Evolutionary conservation across 345 rosid genomes (phyloP), one percentile per base, ranked within the genome.

Genomic region (Barbarea vulgaris): DNA sequence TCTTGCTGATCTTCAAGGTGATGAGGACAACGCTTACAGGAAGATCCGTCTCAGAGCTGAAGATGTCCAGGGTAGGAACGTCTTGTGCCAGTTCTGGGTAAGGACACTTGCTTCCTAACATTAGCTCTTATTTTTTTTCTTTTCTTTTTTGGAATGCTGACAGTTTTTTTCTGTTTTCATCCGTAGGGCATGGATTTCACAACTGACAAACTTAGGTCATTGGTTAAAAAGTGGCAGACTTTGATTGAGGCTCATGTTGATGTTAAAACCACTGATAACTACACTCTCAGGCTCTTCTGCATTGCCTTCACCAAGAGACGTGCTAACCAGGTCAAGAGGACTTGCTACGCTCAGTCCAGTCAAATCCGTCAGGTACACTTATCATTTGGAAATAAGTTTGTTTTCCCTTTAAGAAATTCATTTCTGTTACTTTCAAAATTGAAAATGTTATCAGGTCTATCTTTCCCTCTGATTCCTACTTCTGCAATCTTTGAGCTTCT

Each of bases 51-150:
- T 95, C 79, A 90, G 99, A 83, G 97, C 90, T 68, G 98, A 95
- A 69, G 99, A 95, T 81, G 97, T 93, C 46, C 98, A 96, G 52
- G 95, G 97, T 5, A 88, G 81, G 77, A 93, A 90, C 77, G 98
- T 93, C 31, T 64, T 96, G 77, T 86, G 90, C 33, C 94, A 93
- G 72, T 96, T 96, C 86, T 96, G 99, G 99, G 99, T 95, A 81
- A 56, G 53, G 2, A 1, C 52, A 17, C 10, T 3, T 17, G 11
- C 51, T 39, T 28, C 37, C 0, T 0, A 5, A 22, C 27, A 12
- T 44, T 62, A 9, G 9, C 8, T 50, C 13, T 24, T 0, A n/a
- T n/a, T 34, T 5, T 12, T 2, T 13, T 7, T 5, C 34, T 2
- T 57, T 39, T 24, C 9, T 18, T 18, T 1, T 64, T 0, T 2